phyloP scores from a whole-genome alignment of 2,329 filamentous ascomycete genomes.

The Juglanconis sp. region DNA sequence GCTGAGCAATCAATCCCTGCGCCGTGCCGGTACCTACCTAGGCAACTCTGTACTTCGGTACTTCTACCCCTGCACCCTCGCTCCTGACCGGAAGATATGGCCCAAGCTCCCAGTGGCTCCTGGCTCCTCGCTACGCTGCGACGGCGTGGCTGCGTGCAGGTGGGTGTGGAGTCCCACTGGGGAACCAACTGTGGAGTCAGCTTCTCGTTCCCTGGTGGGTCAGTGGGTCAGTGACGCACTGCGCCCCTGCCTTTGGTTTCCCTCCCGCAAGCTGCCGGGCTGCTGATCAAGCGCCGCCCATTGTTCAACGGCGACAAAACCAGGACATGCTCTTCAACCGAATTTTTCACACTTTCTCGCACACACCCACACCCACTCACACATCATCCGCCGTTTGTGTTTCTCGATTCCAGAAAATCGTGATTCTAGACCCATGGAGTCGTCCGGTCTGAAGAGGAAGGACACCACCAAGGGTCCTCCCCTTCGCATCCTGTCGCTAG shows the following conservation, averaged over 20 bases:
- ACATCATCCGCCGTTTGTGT: neutral
- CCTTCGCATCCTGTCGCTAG: constrained; percentile 84
- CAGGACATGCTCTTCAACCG: neutral
- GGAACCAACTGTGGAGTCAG: neutral
- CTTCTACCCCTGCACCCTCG: too few relatives aligned
- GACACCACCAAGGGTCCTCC: constrained; percentile 95
- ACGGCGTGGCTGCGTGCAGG: too few relatives aligned
- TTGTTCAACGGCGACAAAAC: neutral
- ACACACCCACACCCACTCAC: neutral
- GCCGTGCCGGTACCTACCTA: too few relatives aligned
- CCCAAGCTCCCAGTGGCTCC: too few relatives aligned
- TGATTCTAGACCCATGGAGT: neutral
- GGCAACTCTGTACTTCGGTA: too few relatives aligned
- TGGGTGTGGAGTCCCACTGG: neutral
- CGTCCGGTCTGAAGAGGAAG: constrained; percentile 67
- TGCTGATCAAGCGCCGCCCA: neutral
- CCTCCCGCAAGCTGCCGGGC: neutral
- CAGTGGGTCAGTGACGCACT: constrained; percentile 11
- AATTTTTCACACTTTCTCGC: neutral
- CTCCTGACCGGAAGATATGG: too few relatives aligned
- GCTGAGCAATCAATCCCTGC: neutral
- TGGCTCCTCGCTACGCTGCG: too few relatives aligned
- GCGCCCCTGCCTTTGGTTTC: neutral
- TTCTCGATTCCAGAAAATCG: neutral
- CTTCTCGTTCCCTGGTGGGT: neutral